Conservation (phyloP, 495 filamentous ascomycete genomes). For the Neurospora cerealis region DNA sequence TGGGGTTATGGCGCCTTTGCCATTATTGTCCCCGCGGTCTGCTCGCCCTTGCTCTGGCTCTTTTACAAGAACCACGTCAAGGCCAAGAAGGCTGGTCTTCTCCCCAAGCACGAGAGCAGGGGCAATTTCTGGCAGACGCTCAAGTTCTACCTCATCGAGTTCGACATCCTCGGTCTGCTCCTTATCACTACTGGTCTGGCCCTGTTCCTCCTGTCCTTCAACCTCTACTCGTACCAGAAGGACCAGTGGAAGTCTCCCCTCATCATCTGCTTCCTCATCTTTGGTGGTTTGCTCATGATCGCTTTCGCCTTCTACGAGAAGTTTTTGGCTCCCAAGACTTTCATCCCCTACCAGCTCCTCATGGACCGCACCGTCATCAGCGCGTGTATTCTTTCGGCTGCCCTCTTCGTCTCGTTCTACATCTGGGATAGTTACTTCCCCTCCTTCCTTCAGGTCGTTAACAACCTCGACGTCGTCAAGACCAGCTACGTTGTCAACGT, state of each 20-base stretch:
- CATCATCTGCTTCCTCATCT: constrained; percentile 48
- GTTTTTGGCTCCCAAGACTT: constrained; percentile 42
- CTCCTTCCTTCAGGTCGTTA: constrained; percentile 65
- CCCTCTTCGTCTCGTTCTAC: constrained; percentile 54
- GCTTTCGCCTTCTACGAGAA: constrained; percentile 52
- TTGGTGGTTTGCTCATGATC: constrained; percentile 47
- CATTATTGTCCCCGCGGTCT: constrained; percentile 47
- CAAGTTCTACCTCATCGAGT: constrained; percentile 47
- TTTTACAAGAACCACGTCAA: constrained; percentile 51
- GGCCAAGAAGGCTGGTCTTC: constrained; percentile 44
- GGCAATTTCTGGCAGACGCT: constrained; percentile 39
- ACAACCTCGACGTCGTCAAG: constrained; percentile 43
- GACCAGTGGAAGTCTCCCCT: constrained; percentile 38
- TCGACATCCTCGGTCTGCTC: constrained; percentile 49
- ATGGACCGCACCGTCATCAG: constrained; percentile 55
- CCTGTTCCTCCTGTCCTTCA: constrained; percentile 56
- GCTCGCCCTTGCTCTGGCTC: constrained; percentile 41
- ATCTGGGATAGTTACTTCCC: constrained; percentile 59
- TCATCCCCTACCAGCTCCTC: constrained; percentile 52
- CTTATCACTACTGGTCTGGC: constrained; percentile 48
- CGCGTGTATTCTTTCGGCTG: constrained; percentile 45
- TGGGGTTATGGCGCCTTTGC: constrained; percentile 57
- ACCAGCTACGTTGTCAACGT: constrained; percentile 56
- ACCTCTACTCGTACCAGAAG: constrained; percentile 34
- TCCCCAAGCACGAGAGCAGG: constrained; percentile 33